A percentile compares a stretch with the other conserved stretches of the same genome.
These are phyloP conservation scores for Luvunga scandens DNA, from an alignment of 345 rosid species.

Conservation along the genomic window DNA sequence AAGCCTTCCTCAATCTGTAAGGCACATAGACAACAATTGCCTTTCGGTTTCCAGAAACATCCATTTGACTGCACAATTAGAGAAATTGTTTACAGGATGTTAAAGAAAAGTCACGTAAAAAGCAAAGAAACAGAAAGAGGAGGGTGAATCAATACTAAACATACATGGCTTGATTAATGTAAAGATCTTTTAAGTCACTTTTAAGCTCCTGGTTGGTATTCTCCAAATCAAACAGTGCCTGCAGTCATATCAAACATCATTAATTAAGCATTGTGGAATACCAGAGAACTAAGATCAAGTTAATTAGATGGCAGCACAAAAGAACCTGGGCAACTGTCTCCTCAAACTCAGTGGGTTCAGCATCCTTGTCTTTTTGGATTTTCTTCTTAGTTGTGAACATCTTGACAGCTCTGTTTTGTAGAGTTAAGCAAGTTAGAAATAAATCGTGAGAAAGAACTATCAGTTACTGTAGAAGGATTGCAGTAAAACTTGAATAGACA, in stretches of 20 bases:
- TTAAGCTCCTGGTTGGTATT: slow-evolving; percentile 80
- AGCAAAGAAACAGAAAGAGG: neutral
- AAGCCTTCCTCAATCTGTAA: slow-evolving; percentile 80
- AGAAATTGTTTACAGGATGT: neutral
- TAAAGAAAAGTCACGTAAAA: neutral
- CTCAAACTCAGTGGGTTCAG: slow-evolving; percentile 80
- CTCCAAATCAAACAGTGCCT: slow-evolving; percentile 85
- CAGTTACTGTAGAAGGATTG: neutral
- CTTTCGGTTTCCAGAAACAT: slow-evolving; percentile 67
- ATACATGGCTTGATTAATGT: slow-evolving; percentile 73
- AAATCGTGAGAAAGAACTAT: neutral
- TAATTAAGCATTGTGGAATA: neutral
- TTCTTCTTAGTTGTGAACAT: slow-evolving; percentile 79
- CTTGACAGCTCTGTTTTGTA: slow-evolving; percentile 41
- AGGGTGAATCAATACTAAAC: neutral
- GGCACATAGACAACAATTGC: slow-evolving; percentile 84
- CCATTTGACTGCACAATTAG: slow-evolving; percentile 58
- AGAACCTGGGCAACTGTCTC: slow-evolving; percentile 76
- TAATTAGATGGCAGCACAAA: neutral
- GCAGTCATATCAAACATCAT: slow-evolving; percentile 16
- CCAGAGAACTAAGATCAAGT: neutral
- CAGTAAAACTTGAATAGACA: neutral
- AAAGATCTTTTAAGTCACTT: slow-evolving; percentile 81
- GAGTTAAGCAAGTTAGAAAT: neutral
- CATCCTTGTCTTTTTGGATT: slow-evolving; percentile 86